A percentile compares a stretch with the other conserved stretches of the same genome.
phyloP scores from a whole-genome alignment of 768 basidiomycete species.

The Suillus paluster region DNA sequence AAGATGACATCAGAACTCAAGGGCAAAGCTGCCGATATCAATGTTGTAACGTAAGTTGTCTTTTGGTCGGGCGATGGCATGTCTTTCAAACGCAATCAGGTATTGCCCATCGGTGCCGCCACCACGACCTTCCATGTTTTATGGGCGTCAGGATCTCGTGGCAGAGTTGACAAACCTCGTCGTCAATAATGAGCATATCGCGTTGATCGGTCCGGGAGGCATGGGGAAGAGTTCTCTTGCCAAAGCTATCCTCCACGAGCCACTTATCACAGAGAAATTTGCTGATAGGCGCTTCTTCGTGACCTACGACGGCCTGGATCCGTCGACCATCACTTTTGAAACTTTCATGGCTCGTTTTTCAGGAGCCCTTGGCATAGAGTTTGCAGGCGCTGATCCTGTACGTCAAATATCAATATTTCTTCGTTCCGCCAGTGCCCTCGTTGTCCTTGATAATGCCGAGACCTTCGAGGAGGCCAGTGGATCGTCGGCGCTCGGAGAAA shows the following conservation, averaged over 20 bases:
- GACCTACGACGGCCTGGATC: background rate
- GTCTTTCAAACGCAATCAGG: too few relatives aligned
- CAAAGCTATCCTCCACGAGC: slow-evolving; percentile 2
- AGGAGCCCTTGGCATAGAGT: background rate
- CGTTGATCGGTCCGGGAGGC: background rate
- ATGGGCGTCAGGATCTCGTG: too few relatives aligned
- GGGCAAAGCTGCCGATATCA: too few relatives aligned
- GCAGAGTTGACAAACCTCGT: too few relatives aligned
- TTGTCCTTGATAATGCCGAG: slow-evolving; percentile 8
- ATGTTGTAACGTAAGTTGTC: too few relatives aligned
- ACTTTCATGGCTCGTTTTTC: slow-evolving; percentile 1
- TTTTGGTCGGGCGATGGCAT: too few relatives aligned
- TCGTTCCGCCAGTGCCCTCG: background rate
- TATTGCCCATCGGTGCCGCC: too few relatives aligned
- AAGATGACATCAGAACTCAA: too few relatives aligned
- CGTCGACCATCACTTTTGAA: slow-evolving; percentile 1
- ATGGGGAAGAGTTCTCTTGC: slow-evolving; percentile 4
- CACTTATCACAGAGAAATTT: background rate
- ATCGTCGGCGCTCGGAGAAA: background rate
- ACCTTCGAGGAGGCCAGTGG: background rate
- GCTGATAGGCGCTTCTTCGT: slow-evolving; percentile 2
- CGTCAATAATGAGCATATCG: background rate
- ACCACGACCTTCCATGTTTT: too few relatives aligned
- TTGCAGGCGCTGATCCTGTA: too few relatives aligned
- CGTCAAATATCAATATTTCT: background rate